A percentile compares a stretch with the other conserved stretches of the same genome.
phyloP scores from a whole-genome alignment of 257 asterid species.

The Datura wrightii region DNA sequence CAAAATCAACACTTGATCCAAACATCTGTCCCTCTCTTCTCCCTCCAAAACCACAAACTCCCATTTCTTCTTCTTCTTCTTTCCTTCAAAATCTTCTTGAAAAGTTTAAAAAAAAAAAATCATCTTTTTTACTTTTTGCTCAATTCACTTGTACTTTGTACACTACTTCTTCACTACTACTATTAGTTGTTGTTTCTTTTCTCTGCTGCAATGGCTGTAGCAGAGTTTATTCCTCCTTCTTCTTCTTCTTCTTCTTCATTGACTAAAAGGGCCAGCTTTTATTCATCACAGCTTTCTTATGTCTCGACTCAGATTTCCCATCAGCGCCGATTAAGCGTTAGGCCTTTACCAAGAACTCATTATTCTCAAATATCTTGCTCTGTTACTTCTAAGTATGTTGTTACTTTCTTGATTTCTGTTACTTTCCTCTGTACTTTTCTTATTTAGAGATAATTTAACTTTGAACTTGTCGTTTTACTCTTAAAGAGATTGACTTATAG shows the following conservation, averaged over 20 bases:
- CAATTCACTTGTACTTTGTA: background rate
- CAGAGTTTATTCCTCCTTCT: slow-evolving; percentile 64
- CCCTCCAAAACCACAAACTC: slow-evolving; percentile 39
- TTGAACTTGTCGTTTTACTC: background rate
- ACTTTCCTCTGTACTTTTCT: too few species aligned
- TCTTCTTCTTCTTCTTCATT: slow-evolving; percentile 44
- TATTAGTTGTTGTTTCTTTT: background rate
- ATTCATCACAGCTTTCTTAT: slow-evolving; percentile 60
- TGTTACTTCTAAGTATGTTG: slow-evolving; percentile 67
- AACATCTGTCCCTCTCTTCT: background rate
- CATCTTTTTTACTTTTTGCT: background rate
- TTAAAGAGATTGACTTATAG: too few species aligned
- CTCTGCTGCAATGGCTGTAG: slow-evolving; percentile 71
- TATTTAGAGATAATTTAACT: background rate
- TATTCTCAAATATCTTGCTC: slow-evolving; percentile 70
- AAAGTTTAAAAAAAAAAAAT: background rate
- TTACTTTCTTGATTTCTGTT: background rate
- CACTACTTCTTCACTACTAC: background rate
- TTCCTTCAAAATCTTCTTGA: slow-evolving; percentile 19
- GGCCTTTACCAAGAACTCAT: slow-evolving; percentile 44
- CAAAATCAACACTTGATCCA: slow-evolving; percentile 44
- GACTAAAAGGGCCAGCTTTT: slow-evolving; percentile 38
- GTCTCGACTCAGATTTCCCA: slow-evolving; percentile 51
- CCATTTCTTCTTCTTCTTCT: slow-evolving; percentile 18
- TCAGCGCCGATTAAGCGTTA: slow-evolving; percentile 45